Base-by-base conservation (phyloP, 2,329 filamentous ascomycete species). In the Fusarium anthophilum region DNA sequence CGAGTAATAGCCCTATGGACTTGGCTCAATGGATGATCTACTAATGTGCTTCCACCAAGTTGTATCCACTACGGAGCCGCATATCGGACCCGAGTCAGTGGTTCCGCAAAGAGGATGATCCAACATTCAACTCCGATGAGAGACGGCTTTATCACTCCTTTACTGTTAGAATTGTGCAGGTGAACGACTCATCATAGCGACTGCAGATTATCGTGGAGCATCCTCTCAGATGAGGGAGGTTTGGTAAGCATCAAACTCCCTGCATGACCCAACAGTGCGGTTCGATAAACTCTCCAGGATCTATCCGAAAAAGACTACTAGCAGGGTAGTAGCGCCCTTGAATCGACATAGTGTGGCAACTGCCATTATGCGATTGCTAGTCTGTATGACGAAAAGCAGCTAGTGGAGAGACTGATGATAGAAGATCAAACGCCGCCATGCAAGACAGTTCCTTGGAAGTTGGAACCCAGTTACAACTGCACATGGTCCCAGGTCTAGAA, bases 41-140 rank as follows among this genome's bases (percentile, higher is more conserved):
- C n/a, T 41, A 39, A 47, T 47, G 51, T 47, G 24, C 20, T 18
- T 45, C 35, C 12, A 41, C 32, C 48, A 24, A 50, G 57, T 30
- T 39, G 59, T 65, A 50, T 41, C 71, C 30, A 60, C 69, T 43
- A 48, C 71, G 43, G 66, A 60, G 68, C 66, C 66, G 45, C 53
- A 64, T 65, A 35, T 53, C 66, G 68, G 65, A 70, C 28, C 59
- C 66, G 35, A 44, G 10, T n/a, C 14, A n/a, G 63, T 47, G 39
- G 28, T 37, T 30, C 54, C 41, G 60, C 37, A 55, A 22, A 48
- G 58, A 35, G 4, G 13, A 39, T 28, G 51, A 28, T 38, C 24
- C 35, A n/a, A 8, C 11, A 26, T 17, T 6, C 8, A n/a, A 54
- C 10, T 22, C 2, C 24, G 26, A 17, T 17, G 7, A 24, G 9